These are phyloP conservation scores for Talaromyces sp. DNA, from an alignment of 2,329 filamentous ascomycete genomes.

Conservation along the genomic window DNA sequence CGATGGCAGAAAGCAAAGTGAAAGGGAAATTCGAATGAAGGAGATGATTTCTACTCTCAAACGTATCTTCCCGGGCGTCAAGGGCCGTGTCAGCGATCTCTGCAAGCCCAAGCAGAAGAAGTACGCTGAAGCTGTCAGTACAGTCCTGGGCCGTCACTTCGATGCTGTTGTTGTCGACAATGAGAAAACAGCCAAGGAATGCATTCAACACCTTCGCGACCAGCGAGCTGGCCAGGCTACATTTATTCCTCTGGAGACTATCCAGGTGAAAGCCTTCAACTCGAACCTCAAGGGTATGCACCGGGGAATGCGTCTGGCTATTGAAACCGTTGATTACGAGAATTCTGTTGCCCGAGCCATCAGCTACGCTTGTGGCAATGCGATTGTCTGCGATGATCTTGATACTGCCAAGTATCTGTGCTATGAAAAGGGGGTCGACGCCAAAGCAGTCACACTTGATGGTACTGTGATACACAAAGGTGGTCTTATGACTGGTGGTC, in stretches of 20 bases:
- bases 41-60: conserved; percentile 83
- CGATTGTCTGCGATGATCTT: conserved; percentile 86
- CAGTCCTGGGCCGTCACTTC: conserved; percentile 86
- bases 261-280: conserved; percentile 88
- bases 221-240: conserved; percentile 82
- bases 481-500: conserved; percentile 92
- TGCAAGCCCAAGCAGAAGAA: conserved; percentile 98
- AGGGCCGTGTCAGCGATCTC: conserved; percentile 81
- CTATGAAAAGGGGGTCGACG: conserved; percentile 76
- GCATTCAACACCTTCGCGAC: conserved; percentile 89
- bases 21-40: conserved; percentile 71
- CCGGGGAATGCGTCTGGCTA: conserved; percentile 77
- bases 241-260: conserved; percentile 94
- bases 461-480: conserved; percentile 97
- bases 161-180: conserved; percentile 93
- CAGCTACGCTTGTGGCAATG: conserved; percentile 89
- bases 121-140: conserved; percentile 87
- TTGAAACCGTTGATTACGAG: conserved; percentile 95
- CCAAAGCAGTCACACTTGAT: conserved; percentile 90
- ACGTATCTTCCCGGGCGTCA: conserved; percentile 85
- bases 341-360: conserved; percentile 83
- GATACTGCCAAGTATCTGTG: conserved; percentile 83
- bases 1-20: conserved; percentile 77
- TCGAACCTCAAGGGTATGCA: conserved; percentile 85
- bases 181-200: conserved; percentile 89